A percentile compares a stretch with the other conserved stretches of the same genome.
Evolutionary conservation across 768 basidiomycete species (phyloP).

Genomic region (Grammothele lineata): DNA sequence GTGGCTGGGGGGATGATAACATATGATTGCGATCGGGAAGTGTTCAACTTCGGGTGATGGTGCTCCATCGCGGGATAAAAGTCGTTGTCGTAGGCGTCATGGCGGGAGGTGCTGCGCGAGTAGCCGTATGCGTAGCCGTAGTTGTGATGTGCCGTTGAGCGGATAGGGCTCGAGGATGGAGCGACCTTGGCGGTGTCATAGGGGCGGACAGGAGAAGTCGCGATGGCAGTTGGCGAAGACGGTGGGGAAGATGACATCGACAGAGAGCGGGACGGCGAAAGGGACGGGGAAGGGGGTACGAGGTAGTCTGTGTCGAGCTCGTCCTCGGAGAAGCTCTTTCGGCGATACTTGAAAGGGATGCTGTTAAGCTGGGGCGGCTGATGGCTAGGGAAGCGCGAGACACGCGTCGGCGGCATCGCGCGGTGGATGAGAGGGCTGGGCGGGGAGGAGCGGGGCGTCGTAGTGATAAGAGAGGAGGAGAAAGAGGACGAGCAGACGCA

Average conservation of each 20-base stretch:
- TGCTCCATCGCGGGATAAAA: too few species aligned
- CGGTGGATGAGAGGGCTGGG: neutral
- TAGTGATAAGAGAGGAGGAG: neutral
- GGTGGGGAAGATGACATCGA: conserved; percentile 10
- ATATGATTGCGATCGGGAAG: conserved; percentile 2
- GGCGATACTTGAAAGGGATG: conserved; percentile 16
- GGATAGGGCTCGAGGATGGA: conserved; percentile 6
- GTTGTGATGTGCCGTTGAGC: neutral
- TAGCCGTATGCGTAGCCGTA: conserved; percentile 9
- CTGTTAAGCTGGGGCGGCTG: neutral
- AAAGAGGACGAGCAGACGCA: conserved; percentile 2
- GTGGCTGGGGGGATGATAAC: neutral
- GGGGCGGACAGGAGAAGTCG: conserved; percentile 6
- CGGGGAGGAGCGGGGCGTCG: neutral
- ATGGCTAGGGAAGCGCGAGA: too few species aligned
- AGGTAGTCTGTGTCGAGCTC: conserved; percentile 3
- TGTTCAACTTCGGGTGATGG: too few species aligned
- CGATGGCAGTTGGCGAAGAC: conserved; percentile 1
- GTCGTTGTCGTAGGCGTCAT: neutral
- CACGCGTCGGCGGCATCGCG: neutral
- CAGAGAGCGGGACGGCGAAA: conserved; percentile 8
- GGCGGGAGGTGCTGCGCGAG: neutral
- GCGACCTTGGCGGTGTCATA: neutral
- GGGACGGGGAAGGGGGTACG: conserved; percentile 3
- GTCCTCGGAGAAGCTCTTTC: conserved; percentile 15